Evolutionary conservation across 768 basidiomycete species (phyloP), one percentile per base, ranked within the genome.

Genomic region (Daedaleopsis nitida): DNA sequence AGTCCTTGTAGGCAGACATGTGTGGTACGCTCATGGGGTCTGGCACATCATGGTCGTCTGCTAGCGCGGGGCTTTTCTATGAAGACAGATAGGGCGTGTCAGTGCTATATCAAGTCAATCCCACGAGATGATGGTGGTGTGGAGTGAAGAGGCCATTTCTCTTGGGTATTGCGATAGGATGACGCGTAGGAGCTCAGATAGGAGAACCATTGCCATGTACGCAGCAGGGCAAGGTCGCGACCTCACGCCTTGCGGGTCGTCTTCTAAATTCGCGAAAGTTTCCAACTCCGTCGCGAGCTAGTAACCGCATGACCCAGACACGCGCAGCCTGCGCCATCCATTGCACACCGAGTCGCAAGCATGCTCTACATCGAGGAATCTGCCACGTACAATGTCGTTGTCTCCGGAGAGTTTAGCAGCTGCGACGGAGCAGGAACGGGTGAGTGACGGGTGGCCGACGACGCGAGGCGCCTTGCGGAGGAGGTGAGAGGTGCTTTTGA

Each of bases 1-100:
- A 81, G 16, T 76, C 67, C 54, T 72, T 55, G 63, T 69, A 58
- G 16, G 64, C 69, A 44, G 70, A 62, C 72, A 73, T 73, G 56
- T 62, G 65, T 38, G 52, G 16, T 24, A 48, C 53, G 5, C 42
- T 43, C 11, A 13, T 43, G 57, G 58, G 47, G 53, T 39, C 21
- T 43, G 60, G 59, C 56, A 59, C 35, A 21, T 39, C 45, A 50
- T 34, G 63, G 13, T 49, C 58, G 59, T 57, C 56, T 27, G 27
- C 57, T 48, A 64, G 10, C 55, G 55, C 63, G 58, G 58, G 55
- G 63, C 16, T 60, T 58, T 59, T 60, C 63, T 64, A 63, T n/a
- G 45, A 21, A 21, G 27, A 6, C 21, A 39, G 38, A 38, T 27
- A n/a, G 16, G 39, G n/a, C 14, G 38, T 42, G 48, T 34, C 35